Evolutionary conservation across 2,329 filamentous ascomycete species (phyloP).

Genomic region (Cordyceps fumosorosea): DNA sequence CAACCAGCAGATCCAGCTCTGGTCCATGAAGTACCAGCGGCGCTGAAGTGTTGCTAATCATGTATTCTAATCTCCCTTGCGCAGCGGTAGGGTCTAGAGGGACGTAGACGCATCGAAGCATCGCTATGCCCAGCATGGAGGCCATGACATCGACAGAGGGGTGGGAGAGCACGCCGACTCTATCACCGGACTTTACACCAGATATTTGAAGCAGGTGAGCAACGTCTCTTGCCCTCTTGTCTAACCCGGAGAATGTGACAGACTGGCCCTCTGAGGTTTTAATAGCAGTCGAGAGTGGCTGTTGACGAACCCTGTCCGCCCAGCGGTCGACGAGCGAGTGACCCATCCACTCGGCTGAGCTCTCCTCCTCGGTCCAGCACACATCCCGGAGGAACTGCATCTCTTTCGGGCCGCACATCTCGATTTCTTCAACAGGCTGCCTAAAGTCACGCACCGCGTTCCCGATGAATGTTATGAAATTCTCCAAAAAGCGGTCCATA

Average conservation of each 20-base stretch:
- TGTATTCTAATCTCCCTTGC: background rate
- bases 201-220: background rate
- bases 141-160: slow-evolving; percentile 6
- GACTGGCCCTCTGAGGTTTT: background rate
- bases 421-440: background rate
- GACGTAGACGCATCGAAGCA: slow-evolving; percentile 2
- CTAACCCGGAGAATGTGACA: background rate
- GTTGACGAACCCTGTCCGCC: background rate
- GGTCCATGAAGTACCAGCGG: background rate
- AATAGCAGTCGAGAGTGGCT: background rate
- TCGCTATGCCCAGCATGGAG: background rate
- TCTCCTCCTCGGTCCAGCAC: background rate
- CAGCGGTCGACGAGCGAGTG: background rate
- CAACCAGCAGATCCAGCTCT: background rate
- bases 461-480: background rate
- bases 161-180: background rate
- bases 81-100: slow-evolving; percentile 2
- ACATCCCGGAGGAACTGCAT: background rate
- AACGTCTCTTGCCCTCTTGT: background rate
- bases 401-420: slow-evolving; percentile 1
- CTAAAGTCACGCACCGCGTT: slow-evolving; percentile 1
- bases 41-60: background rate
- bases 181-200: background rate
- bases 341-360: background rate
- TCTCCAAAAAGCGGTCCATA: slow-evolving; percentile 4